phyloP scores from a whole-genome alignment of 257 asterid species.

The Solanum clarkiae region DNA sequence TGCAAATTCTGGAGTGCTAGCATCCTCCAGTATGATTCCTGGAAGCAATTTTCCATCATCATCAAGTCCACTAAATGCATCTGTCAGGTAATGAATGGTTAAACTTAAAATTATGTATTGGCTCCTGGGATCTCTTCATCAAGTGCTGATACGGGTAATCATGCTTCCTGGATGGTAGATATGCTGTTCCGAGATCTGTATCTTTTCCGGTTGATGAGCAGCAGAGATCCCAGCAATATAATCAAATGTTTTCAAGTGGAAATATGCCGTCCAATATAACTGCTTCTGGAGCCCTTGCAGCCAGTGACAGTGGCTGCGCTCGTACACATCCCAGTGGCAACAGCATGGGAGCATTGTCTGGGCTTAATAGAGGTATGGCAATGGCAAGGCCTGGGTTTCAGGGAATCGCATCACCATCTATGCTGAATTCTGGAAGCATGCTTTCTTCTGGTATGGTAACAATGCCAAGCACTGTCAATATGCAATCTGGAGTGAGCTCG shows the following conservation, averaged over 20 bases:
- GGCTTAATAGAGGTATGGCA: slow-evolving; percentile 53
- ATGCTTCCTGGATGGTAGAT: slow-evolving; percentile 50
- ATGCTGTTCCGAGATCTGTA: slow-evolving; percentile 49
- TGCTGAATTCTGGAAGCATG: slow-evolving; percentile 50
- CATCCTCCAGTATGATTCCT: slow-evolving; percentile 43
- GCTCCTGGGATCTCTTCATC: neutral
- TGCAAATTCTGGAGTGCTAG: slow-evolving; percentile 45
- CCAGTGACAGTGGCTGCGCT: slow-evolving; percentile 50
- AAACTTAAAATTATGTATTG: neutral
- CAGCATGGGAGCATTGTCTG: slow-evolving; percentile 44
- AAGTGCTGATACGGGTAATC: neutral
- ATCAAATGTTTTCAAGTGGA: slow-evolving; percentile 59
- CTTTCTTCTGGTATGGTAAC: slow-evolving; percentile 54
- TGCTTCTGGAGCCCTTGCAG: slow-evolving; percentile 55
- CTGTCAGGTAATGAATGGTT: slow-evolving; percentile 51
- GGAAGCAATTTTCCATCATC: slow-evolving; percentile 55
- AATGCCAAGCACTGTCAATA: slow-evolving; percentile 29
- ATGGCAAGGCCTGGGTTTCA: slow-evolving; percentile 69
- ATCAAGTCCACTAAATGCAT: slow-evolving; percentile 40
- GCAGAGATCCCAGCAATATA: slow-evolving; percentile 66
- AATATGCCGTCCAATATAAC: slow-evolving; percentile 37
- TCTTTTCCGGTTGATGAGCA: slow-evolving; percentile 63
- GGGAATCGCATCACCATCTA: slow-evolving; percentile 53
- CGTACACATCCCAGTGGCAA: slow-evolving; percentile 61
- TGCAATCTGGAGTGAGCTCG: slow-evolving; percentile 55